Base-by-base conservation (phyloP, 2,329 filamentous ascomycete genomes). In the Cytospora piceae region DNA sequence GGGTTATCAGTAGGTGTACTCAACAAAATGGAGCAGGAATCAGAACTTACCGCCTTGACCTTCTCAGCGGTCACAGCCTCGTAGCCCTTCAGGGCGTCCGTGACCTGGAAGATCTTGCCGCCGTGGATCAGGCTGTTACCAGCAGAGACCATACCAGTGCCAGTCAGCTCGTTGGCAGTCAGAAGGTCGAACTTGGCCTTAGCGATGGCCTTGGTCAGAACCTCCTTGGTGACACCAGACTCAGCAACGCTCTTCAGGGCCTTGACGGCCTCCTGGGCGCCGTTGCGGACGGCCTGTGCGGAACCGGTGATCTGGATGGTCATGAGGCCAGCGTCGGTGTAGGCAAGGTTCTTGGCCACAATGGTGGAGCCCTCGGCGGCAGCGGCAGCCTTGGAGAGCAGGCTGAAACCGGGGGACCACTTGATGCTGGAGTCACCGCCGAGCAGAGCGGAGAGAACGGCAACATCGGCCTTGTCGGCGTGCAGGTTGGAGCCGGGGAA, bases 281-380 rank as follows among this genome's bases (percentile, higher is more conserved):
- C 91, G 74, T 87, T 85, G 71, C 88, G 86, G 70, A 99, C 88
- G 70, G 90, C 88, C 61, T 83, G 76, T 55, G 93, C 91, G 59
- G 87, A 81, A 65, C 95, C 96, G 64, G 84, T 87, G 72, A 99
- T 85, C 76, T 92, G 89, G 73, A 97, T 87, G 74, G 91, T 87
- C 71, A 99, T 83, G 57, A 99, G 90, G 74, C 95, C 94, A 70
- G 95, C 92, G 75, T 99, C 95, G 20, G 94, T 97, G 87, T 97
- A 99, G 71, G 90, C 85, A 71, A 88, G 82, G 81, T 95, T 94
- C 74, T 89, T 86, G 69, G 94, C 92, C 46, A 86, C 84, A 73
- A 93, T 86, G 60, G 83, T 85, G 69, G 91, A 87, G 70, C 88
- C 87, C 46, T 89, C 83, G 73, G 87, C 82, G 55, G 85, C 83